Evolutionary conservation across 352 stramenopile genomes (phyloP).

Genomic region (Pythium rhizo-oryzae): DNA sequence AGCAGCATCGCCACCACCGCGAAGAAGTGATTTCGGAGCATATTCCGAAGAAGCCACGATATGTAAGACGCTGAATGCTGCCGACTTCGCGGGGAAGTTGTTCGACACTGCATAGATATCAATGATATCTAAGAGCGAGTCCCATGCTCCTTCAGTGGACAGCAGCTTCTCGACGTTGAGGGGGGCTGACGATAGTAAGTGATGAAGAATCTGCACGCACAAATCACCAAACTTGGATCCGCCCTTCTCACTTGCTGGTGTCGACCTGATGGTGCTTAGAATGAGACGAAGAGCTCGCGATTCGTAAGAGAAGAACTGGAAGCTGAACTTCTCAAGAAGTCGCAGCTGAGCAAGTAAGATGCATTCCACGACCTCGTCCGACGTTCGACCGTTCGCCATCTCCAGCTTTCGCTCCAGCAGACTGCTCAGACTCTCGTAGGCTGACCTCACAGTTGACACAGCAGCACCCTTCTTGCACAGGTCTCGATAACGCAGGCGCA

Average conservation of each 20-base stretch:
- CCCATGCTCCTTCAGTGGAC: conserved; percentile 17
- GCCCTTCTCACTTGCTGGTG: background rate
- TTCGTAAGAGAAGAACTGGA: conserved; percentile 82
- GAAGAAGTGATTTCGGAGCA: conserved; percentile 22
- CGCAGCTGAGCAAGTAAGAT: conserved; percentile 71
- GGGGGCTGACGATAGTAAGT: conserved; percentile 22
- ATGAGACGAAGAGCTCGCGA: conserved; percentile 68
- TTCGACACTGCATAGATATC: conserved; percentile 7
- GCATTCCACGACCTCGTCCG: conserved; percentile 68
- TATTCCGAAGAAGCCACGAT: conserved; percentile 21
- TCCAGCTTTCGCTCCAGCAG: conserved; percentile 59
- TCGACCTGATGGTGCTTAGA: conserved; percentile 29
- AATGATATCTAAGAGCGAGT: conserved; percentile 25
- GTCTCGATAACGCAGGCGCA: conserved; percentile 66
- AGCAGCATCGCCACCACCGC: background rate
- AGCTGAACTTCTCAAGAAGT: conserved; percentile 70
- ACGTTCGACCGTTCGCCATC: conserved; percentile 50
- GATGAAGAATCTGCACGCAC: conserved; percentile 25
- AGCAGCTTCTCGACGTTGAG: conserved; percentile 30
- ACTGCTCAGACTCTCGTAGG: conserved; percentile 61
- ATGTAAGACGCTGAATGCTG: conserved; percentile 26
- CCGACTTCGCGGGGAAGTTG: conserved; percentile 14
- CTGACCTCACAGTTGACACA: conserved; percentile 51
- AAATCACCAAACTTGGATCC: conserved; percentile 20
- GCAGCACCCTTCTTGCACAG: conserved; percentile 54